These are phyloP conservation scores for Silene conica DNA, from an alignment of 148 eudicot genomes.

Conservation along the genomic window DNA sequence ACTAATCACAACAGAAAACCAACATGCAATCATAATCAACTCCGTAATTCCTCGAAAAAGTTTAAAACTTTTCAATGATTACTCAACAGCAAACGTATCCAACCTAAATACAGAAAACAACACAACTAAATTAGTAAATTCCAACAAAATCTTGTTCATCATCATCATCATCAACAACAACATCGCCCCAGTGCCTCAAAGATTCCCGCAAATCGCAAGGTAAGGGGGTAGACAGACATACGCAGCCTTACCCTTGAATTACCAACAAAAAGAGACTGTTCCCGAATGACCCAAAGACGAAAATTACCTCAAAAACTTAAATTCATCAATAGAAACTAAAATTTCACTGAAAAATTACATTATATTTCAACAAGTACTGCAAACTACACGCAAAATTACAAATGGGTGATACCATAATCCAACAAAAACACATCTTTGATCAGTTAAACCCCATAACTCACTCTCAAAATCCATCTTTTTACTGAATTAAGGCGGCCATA, in stretches of 20 bases:
- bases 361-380: background rate
- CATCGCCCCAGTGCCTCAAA: too few relatives aligned
- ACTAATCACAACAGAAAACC: background rate
- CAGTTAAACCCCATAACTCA: background rate
- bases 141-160: background rate
- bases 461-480: too few relatives aligned
- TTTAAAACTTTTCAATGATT: background rate
- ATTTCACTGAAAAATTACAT: background rate
- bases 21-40: conserved; percentile 3
- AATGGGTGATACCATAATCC: background rate
- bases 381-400: background rate
- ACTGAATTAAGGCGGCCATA: too few relatives aligned
- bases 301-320: background rate
- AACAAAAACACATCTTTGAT: background rate
- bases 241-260: too few relatives aligned
- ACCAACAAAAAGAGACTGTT: too few relatives aligned
- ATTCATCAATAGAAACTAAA: background rate
- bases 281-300: background rate
- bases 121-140: background rate
- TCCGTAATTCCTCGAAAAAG: conserved; percentile 4
- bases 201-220: too few relatives aligned
- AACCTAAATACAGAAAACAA: background rate
- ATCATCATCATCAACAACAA: background rate
- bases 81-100: background rate
- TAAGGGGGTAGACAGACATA: too few relatives aligned